Conservation (phyloP, 2,329 filamentous ascomycete species). For the Pseudogymnoascus sp. region DNA sequence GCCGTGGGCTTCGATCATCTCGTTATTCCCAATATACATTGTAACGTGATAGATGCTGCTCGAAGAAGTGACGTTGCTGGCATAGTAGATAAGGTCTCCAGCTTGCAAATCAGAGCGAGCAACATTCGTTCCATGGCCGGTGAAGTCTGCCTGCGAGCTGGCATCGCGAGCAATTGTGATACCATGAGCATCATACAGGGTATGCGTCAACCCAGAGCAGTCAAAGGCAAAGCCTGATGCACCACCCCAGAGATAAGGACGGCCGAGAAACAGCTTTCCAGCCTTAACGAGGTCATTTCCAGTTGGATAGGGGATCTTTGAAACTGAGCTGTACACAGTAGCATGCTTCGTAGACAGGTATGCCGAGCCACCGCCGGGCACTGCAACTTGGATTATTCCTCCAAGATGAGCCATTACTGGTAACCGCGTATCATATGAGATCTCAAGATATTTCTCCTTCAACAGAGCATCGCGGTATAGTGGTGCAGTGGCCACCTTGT, state of each 20-base stretch:
- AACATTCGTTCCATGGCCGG: not conserved
- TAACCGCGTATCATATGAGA: not conserved
- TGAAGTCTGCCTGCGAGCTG: not conserved
- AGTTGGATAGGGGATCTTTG: not conserved
- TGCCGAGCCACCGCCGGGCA: not conserved
- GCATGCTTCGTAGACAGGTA: not conserved
- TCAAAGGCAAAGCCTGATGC: not conserved
- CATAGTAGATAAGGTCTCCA: not conserved
- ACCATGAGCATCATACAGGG: not conserved
- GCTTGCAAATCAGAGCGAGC: not conserved
- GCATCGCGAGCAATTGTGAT: not conserved
- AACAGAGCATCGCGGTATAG: not conserved
- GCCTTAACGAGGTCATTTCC: not conserved
- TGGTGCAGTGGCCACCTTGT: not conserved
- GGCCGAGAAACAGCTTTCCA: not conserved
- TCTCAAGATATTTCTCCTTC: not conserved
- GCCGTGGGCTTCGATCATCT: not conserved
- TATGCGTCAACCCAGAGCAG: not conserved
- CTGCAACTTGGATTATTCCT: not conserved
- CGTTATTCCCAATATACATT: not conserved
- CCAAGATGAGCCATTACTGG: not conserved
- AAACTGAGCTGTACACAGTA: not conserved
- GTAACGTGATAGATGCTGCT: not conserved
- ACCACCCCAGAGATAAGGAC: not conserved
- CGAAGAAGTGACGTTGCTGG: not conserved